Base-by-base conservation (phyloP, 306 rosid genomes). In the Quercus robur region DNA sequence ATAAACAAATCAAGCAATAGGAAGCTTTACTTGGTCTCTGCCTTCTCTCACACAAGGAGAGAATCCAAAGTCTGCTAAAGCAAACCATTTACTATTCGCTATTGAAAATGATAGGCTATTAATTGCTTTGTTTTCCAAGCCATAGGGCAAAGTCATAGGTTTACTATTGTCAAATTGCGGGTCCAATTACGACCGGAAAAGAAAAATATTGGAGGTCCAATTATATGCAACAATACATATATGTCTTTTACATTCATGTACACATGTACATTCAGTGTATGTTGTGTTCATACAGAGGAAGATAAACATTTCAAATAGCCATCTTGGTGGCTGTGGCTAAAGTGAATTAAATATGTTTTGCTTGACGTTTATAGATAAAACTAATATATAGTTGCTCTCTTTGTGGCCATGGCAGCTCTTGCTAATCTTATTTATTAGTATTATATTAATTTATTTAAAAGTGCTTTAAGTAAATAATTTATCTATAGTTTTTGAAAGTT, bases 51-150 rank as follows among this genome's bases (percentile, higher is more conserved):
- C 80, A 68, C 78, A n/a, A 76, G 46, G 46, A 41, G 46, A 78
- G 86, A 79, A 85, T 79, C 83, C 83, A 83, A 84, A 80, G 88
- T 76, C 81, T 76, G 33, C 77, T 56, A 33, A 19, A n/a, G 70
- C 61, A 57, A 49, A 49, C 64, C 19, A 66, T 21, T 44, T 67
- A 76, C 49, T 18, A 49, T 49, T 75, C 81, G 56, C 67, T 26
- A 64, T 71, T 81, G 80, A 90, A 86, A 81, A 76, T 33, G 77
- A 88, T 83, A 80, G 89, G 71, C 74, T 46, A 25, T 26, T 41
- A 41, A 41, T 41, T 70, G 52, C 30, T 64, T 44, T 83, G 78
- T 58, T 75, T 85, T 81, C 75, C 81, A 77, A 77, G 77, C 63
- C 46, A 72, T 59, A 75, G 88, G 71, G 71, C 82, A 77, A 78